These are phyloP conservation scores for Debaryomyces fabryi DNA, from an alignment of 1,139 yeast species.

Conservation along the genomic window DNA sequence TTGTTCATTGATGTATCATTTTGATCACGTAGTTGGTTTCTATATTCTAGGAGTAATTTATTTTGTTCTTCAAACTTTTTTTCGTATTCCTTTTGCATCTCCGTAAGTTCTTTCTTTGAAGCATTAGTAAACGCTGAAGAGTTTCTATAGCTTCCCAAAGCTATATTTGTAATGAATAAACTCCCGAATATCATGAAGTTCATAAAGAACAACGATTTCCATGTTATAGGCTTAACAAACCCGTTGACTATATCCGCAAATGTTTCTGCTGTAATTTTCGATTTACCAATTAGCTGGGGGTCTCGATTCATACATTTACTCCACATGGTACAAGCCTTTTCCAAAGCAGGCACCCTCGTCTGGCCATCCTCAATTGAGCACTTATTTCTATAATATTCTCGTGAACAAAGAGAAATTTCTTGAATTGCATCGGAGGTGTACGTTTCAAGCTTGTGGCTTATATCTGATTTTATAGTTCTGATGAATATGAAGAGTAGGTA, in stretches of 20 bases:
- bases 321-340: conserved; percentile 73
- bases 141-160: conserved; percentile 25
- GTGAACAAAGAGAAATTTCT: conserved; percentile 71
- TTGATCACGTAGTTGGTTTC: conserved; percentile 2
- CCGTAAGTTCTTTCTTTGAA: conserved; percentile 5
- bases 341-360: conserved; percentile 70
- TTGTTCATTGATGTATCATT: conserved; percentile 1
- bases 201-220: conserved; percentile 65
- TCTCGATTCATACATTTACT: conserved; percentile 85
- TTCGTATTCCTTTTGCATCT: conserved; percentile 16
- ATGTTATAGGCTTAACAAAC: conserved; percentile 71
- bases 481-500: conserved; percentile 59
- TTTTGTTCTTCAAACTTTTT: conserved; percentile 19
- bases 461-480: conserved; percentile 67
- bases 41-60: conserved; percentile 10
- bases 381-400: conserved; percentile 70
- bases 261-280: conserved; percentile 77
- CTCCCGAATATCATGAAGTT: conserved; percentile 23
- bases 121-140: conserved; percentile 7
- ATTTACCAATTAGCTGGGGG: conserved; percentile 76
- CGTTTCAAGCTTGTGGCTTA: conserved; percentile 66
- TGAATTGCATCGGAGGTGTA: conserved; percentile 61
- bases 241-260: conserved; percentile 82
- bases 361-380: conserved; percentile 48
- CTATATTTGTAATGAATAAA: conserved; percentile 23